Evolutionary conservation across 2,329 filamentous ascomycete genomes (phyloP).

Genomic region (Penicillium sp.): DNA sequence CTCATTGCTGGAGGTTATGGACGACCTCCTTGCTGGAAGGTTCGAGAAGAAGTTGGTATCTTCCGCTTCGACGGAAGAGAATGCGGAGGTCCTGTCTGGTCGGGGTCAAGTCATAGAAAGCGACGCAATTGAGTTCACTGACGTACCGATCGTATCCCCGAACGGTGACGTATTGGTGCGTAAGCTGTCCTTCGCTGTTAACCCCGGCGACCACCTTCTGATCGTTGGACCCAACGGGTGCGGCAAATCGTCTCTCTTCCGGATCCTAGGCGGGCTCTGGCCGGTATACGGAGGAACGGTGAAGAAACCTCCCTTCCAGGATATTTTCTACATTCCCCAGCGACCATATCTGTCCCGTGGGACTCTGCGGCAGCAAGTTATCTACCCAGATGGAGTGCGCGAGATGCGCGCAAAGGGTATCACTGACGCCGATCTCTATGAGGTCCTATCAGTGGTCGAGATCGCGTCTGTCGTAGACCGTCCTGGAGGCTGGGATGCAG

Average conservation of each 20-base stretch:
- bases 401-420: slow-evolving; percentile 84
- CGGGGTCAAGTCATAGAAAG: slow-evolving; percentile 82
- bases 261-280: slow-evolving; percentile 94
- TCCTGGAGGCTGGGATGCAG: slow-evolving; percentile 83
- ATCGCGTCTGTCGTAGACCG: slow-evolving; percentile 79
- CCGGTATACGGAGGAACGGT: slow-evolving; percentile 95
- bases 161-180: slow-evolving; percentile 91
- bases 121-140: slow-evolving; percentile 76
- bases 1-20: slow-evolving; percentile 87
- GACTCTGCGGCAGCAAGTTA: slow-evolving; percentile 92
- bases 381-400: slow-evolving; percentile 85
- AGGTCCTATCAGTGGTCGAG: slow-evolving; percentile 74
- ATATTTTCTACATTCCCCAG: slow-evolving; percentile 98
- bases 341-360: slow-evolving; percentile 90
- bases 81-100: slow-evolving; percentile 77
- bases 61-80: slow-evolving; percentile 76
- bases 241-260: slow-evolving; percentile 93
- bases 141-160: slow-evolving; percentile 94
- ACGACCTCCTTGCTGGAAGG: slow-evolving; percentile 82
- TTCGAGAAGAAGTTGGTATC: slow-evolving; percentile 98
- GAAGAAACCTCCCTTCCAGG: slow-evolving; percentile 82
- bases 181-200: slow-evolving; percentile 81
- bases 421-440: slow-evolving; percentile 75
- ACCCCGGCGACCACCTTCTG: slow-evolving; percentile 83
- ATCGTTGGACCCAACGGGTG: slow-evolving; percentile 97